Conservation (phyloP, 148 eudicot species). For the Persicaria maculosa region DNA sequence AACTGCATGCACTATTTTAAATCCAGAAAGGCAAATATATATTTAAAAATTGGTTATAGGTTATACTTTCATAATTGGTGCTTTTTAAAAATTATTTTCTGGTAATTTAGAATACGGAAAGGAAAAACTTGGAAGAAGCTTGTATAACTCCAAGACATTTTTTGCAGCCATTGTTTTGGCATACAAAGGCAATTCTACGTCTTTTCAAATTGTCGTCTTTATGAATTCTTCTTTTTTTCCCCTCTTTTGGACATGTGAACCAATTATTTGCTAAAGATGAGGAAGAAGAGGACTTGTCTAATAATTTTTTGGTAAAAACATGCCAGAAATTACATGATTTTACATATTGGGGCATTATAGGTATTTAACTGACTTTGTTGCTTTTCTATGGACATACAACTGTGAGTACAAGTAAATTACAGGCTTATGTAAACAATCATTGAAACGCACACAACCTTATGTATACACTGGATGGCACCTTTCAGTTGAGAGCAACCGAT, state of each 20-base stretch:
- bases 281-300: conserved; percentile 78
- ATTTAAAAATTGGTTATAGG: not conserved
- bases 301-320: conserved; percentile 83
- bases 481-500: too few species aligned
- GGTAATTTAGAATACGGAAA: not conserved
- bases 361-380: not conserved
- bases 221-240: conserved; percentile 3
- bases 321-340: conserved; percentile 49
- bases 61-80: not conserved
- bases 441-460: not conserved
- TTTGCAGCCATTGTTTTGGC: not conserved
- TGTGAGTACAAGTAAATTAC: not conserved
- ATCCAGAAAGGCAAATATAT: not conserved
- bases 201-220: not conserved
- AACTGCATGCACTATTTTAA: not conserved
- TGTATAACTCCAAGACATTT: not conserved
- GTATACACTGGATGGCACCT: too few species aligned
- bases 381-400: not conserved
- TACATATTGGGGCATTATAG: not conserved
- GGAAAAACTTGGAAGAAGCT: not conserved
- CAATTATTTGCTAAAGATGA: conserved; percentile 66
- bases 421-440: not conserved
- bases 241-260: conserved; percentile 4
- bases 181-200: not conserved
- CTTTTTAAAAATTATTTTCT: not conserved